Base-by-base conservation (phyloP, 2,329 filamentous ascomycete species). In the Plenodomus tracheiphilus region DNA sequence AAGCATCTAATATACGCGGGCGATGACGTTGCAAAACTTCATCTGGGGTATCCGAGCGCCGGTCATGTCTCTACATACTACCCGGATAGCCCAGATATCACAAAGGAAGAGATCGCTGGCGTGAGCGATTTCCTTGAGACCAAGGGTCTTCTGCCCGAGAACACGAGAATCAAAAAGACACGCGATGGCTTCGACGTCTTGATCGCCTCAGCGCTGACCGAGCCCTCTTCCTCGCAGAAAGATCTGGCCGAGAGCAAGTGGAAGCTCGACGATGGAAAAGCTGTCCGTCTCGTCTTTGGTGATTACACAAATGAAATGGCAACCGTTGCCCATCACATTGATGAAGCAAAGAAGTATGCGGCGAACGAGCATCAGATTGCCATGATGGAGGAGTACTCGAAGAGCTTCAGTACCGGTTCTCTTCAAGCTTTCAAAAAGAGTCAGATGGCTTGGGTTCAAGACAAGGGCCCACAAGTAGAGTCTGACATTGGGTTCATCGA, bases 401-500 rank as follows among this genome's bases (percentile, higher is more conserved):
- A 78, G 52, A 73, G 74, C 32, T 82, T 81, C 67, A 62, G 71
- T 15, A 78, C 77, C 7, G 79, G 79, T 9, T 77, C 77, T 3
- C 68, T 81, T 50, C 68, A 78, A 39, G 73, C 77, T 1, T 81
- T 78, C 66, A 77, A 78, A 53, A 73, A 79, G 41, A 76, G 77
- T 30, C 79, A 81, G 57, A 71, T 75, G 20, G 74, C 73, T 17
- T 83, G 80, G 80, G 80, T 82, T 40, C 72, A 74, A 40, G 79
- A 83, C 59, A 79, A 77, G 52, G 74, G 75, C 3, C 75, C 80
- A 0, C 68, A 71, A 42, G 79, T 82, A 3, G 80, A 81, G 65
- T 75, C 72, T 9, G 78, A 81, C 40, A 76, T 82, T 50, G 79
- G 79, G 6, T 82, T 82, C 62, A 75, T 82, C 45, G 79, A 82